phyloP scores from a whole-genome alignment of 2,329 filamentous ascomycete genomes.

The Pyrenochaeta sp. region DNA sequence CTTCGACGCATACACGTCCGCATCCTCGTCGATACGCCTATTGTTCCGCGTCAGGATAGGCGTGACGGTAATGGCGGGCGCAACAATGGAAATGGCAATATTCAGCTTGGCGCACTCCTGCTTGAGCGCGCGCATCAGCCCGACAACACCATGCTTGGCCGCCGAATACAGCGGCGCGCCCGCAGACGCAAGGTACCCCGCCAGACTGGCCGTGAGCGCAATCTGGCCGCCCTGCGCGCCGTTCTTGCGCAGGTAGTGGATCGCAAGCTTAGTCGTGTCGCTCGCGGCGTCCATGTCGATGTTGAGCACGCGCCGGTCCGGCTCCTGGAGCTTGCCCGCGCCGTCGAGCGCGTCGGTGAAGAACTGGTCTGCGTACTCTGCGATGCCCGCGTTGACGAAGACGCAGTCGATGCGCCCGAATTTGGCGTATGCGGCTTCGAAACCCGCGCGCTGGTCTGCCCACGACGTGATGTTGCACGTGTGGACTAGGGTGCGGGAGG shows the following conservation, averaged over 20 bases:
- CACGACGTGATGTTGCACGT: conserved; percentile 57
- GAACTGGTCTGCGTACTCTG: conserved; percentile 58
- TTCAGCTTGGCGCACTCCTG: conserved; percentile 55
- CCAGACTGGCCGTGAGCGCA: conserved; percentile 57
- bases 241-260: conserved; percentile 56
- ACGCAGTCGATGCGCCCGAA: conserved; percentile 57
- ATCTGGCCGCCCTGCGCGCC: conserved; percentile 52
- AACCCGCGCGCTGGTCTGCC: conserved; percentile 54
- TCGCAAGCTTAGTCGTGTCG: conserved; percentile 57
- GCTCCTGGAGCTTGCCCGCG: conserved; percentile 53
- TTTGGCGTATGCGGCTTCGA: conserved; percentile 49
- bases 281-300: conserved; percentile 57
- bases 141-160: conserved; percentile 60
- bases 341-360: conserved; percentile 55
- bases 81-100: conserved; percentile 57
- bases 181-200: conserved; percentile 58
- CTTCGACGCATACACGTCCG: conserved; percentile 52
- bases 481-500: conserved; percentile 42
- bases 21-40: conserved; percentile 34
- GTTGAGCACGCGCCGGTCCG: conserved; percentile 54
- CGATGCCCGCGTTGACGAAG: conserved; percentile 60
- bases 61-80: conserved; percentile 59
- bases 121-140: conserved; percentile 59
- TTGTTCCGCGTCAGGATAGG: conserved; percentile 50
- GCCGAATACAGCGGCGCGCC: conserved; percentile 58